phyloP scores from a whole-genome alignment of 495 filamentous ascomycete genomes.

The Talaromyces nanjingensis region DNA sequence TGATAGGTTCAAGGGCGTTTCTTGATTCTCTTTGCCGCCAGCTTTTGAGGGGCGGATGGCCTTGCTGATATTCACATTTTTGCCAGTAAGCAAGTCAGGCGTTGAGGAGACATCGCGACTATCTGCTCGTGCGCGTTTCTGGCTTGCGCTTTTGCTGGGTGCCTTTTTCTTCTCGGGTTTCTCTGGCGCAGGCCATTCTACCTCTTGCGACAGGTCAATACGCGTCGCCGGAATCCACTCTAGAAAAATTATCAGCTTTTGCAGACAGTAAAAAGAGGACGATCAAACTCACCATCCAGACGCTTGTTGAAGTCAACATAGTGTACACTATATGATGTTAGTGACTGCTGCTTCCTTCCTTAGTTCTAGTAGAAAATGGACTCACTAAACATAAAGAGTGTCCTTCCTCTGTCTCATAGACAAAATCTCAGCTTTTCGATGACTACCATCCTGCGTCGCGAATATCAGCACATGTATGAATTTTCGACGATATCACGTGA shows the following conservation, averaged over 20 bases:
- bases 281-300: slow-evolving; percentile 55
- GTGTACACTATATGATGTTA: slow-evolving; percentile 56
- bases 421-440: slow-evolving; percentile 87
- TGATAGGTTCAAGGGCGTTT: slow-evolving; percentile 29
- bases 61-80: slow-evolving; percentile 41
- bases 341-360: neutral
- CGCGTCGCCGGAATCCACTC: slow-evolving; percentile 83
- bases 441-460: slow-evolving; percentile 61
- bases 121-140: slow-evolving; percentile 45
- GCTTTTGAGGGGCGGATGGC: slow-evolving; percentile 45
- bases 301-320: slow-evolving; percentile 99
- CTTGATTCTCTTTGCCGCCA: slow-evolving; percentile 58
- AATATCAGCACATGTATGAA: neutral
- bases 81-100: slow-evolving; percentile 47
- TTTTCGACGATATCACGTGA: slow-evolving; percentile 31
- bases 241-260: slow-evolving; percentile 19
- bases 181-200: slow-evolving; percentile 71
- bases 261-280: neutral
- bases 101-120: slow-evolving; percentile 53
- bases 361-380: neutral
- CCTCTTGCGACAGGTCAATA: slow-evolving; percentile 72
- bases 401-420: slow-evolving; percentile 80
- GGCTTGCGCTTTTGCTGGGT: slow-evolving; percentile 39
- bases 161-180: slow-evolving; percentile 60
- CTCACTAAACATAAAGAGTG: slow-evolving; percentile 72